A percentile compares a stretch with the other conserved stretches of the same genome.
Conservation (phyloP, 1,139 yeast species). For the Nadsonia commutata region DNA sequence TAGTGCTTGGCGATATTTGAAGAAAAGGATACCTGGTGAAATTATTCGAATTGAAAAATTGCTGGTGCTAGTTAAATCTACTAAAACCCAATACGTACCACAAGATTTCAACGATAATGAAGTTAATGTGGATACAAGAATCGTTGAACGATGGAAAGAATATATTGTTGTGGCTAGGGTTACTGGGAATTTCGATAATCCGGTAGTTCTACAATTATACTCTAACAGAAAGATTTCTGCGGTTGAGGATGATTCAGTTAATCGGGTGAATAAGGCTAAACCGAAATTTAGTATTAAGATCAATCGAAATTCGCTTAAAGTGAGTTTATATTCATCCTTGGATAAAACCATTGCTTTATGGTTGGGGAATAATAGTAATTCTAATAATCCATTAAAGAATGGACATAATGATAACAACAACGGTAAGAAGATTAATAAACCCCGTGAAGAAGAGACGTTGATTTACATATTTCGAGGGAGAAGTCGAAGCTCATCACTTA, state of each 20-base stretch:
- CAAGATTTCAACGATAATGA: slow-evolving; percentile 32
- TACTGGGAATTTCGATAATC: slow-evolving; percentile 33
- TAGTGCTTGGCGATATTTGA: slow-evolving; percentile 6
- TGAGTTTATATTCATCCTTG: slow-evolving; percentile 44
- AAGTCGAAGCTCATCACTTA: slow-evolving; percentile 32
- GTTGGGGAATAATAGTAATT: too few relatives aligned
- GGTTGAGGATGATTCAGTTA: slow-evolving; percentile 18
- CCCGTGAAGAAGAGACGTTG: slow-evolving; percentile 14
- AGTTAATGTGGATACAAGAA: slow-evolving; percentile 34
- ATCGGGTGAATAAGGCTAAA: neutral
- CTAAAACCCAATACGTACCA: slow-evolving; percentile 18
- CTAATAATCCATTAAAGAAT: too few relatives aligned
- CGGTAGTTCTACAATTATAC: slow-evolving; percentile 50
- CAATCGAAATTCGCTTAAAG: slow-evolving; percentile 16
- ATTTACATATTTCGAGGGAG: slow-evolving; percentile 43
- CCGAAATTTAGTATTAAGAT: slow-evolving; percentile 2
- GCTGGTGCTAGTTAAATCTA: slow-evolving; percentile 43
- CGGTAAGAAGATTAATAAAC: too few relatives aligned
- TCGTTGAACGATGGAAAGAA: slow-evolving; percentile 66
- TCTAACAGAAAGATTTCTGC: slow-evolving; percentile 30
- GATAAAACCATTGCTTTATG: slow-evolving; percentile 56
- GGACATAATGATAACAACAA: too few relatives aligned
- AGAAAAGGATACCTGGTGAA: slow-evolving; percentile 34
- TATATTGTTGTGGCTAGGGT: slow-evolving; percentile 51
- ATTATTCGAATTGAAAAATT: slow-evolving; percentile 50